Base-by-base conservation (phyloP, 768 basidiomycete genomes). In the Pisolithus tinctorius region DNA sequence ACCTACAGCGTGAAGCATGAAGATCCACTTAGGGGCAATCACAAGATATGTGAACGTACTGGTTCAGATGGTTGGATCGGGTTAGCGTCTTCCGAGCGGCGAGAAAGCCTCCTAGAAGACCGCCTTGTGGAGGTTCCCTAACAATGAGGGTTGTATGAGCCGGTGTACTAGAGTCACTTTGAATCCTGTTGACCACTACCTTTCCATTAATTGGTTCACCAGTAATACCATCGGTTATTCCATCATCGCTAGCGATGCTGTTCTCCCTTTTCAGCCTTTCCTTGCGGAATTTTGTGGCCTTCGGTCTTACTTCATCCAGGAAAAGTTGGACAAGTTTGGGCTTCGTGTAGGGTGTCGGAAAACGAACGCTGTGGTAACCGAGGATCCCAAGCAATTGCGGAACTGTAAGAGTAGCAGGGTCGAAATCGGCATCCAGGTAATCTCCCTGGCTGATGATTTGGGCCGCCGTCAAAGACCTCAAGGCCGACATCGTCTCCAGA, bases 201-300 rank as follows among this genome's bases (percentile, higher is more conserved):
- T 76, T 77, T 42, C 70, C 74, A 58, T 67, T 73, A 53, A 92
- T 66, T 34, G 78, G 83, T 63, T 76, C 67, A n/a, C 90, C 90
- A 6, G 90, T 91, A n/a, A 82, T 55, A 20, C 90, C 90, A 64
- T 93, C 87, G 37, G 73, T 81, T 48, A 93, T 92, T 4, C 89
- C 90, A 50, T 88, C 83, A 54, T 88, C 86, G 60, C 88, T 91
- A 5, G 91, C 82, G 47, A 76, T 65, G 56, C 86, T 89, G 47
- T 81, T 83, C 64, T 81, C 78, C 55, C 74, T 79, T 70, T 80
- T 81, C 37, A 83, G 51, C 43, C 81, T 74, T 55, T 90, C 83
- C 53, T 75, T 82, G 65, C 78, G 82, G 51, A 86, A 69, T 57
- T 80, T 81, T 26, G 64, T 61, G 10, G 75, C 68, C 49, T 79